Evolutionary conservation across 495 filamentous ascomycete species (phyloP).

Genomic region (Penicillium pancosmium): DNA sequence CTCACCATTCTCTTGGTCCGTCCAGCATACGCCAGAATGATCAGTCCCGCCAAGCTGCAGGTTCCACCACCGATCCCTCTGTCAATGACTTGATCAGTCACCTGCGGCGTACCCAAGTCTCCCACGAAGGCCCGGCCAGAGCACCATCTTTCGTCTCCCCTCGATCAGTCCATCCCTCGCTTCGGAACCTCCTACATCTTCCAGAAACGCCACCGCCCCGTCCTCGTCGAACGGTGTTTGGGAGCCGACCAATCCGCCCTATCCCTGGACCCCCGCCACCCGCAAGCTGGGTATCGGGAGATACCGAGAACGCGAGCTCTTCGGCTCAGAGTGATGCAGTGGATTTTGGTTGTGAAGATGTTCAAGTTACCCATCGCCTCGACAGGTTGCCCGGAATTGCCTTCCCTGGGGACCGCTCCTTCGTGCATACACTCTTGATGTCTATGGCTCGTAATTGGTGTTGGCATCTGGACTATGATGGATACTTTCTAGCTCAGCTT

Average conservation of each 20-base stretch:
- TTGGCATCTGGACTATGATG: conserved; percentile 67
- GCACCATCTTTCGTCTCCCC: conserved; percentile 22
- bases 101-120: conserved; percentile 49
- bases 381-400: conserved; percentile 47
- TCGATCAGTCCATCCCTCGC: conserved; percentile 55
- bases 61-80: conserved; percentile 31
- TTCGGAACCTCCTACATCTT: conserved; percentile 65
- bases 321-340: conserved; percentile 2
- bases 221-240: conserved; percentile 51
- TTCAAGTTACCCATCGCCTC: conserved; percentile 32
- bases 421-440: conserved; percentile 61
- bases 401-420: conserved; percentile 49
- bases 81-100: conserved; percentile 54
- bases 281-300: conserved; percentile 64
- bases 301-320: conserved; percentile 17
- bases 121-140: conserved; percentile 16
- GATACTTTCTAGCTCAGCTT: conserved; percentile 63
- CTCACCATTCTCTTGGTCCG: conserved; percentile 44
- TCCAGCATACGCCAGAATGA: conserved; percentile 35
- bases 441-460: conserved; percentile 70
- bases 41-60: conserved; percentile 22
- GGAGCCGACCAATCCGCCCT: conserved; percentile 46
- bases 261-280: conserved; percentile 72
- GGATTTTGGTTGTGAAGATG: conserved; percentile 10
- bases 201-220: conserved; percentile 69